Percentiles rank a stretch among this genome's conserved stretches.
Conservation (phyloP, 2,329 filamentous ascomycete genomes). For the Neofusicoccum laricinum region DNA sequence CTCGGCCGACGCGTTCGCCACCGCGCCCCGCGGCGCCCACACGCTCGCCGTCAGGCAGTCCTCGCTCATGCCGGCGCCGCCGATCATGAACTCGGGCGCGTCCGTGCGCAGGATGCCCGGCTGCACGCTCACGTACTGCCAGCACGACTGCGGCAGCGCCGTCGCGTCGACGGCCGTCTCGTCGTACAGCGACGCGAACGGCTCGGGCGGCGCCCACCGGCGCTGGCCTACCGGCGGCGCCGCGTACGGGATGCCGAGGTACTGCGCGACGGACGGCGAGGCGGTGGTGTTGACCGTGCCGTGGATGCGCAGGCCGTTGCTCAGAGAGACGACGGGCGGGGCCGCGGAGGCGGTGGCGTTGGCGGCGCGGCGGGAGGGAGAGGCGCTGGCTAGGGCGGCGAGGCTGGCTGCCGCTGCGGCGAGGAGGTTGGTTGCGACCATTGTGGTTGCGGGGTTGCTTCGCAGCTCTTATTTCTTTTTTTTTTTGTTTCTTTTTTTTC, state of each 20-base stretch:
- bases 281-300: slow-evolving; percentile 23
- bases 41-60: slow-evolving; percentile 35
- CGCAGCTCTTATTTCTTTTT: not conserved
- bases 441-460: not conserved
- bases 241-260: slow-evolving; percentile 37
- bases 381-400: not conserved
- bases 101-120: slow-evolving; percentile 21
- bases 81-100: slow-evolving; percentile 10
- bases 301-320: not conserved
- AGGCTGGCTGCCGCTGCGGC: not conserved
- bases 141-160: slow-evolving; percentile 6
- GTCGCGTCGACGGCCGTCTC: slow-evolving; percentile 17
- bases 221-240: slow-evolving; percentile 32
- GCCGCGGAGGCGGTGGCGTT: not conserved
- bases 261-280: slow-evolving; percentile 28
- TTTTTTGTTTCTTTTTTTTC: not conserved
- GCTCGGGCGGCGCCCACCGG: slow-evolving; percentile 31
- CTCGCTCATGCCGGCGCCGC: slow-evolving; percentile 19
- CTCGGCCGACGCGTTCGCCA: not conserved
- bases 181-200: slow-evolving; percentile 25
- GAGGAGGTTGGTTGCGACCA: not conserved
- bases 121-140: not conserved
- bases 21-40: slow-evolving; percentile 28
- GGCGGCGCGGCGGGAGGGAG: not conserved
- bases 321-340: not conserved